phyloP scores from a whole-genome alignment of 2,329 filamentous ascomycete species.

The Penicillium hordei region DNA sequence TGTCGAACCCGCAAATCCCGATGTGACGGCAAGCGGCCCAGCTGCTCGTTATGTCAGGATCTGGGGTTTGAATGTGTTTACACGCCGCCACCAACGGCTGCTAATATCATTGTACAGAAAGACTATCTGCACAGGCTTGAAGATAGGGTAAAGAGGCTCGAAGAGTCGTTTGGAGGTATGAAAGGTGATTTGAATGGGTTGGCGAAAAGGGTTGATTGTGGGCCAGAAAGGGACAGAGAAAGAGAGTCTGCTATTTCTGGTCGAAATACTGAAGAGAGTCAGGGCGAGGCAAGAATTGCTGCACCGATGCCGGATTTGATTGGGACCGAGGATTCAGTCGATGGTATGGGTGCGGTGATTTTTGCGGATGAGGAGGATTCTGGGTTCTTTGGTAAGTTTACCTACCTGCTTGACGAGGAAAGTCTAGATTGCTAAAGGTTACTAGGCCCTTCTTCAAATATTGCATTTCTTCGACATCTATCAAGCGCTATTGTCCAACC shows the following conservation, averaged over 20 bases:
- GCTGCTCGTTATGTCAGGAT: conserved; percentile 44
- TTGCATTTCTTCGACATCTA: conserved; percentile 28
- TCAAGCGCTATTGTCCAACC: conserved; percentile 18
- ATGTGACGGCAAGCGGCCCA: conserved; percentile 47
- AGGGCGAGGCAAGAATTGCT: not conserved
- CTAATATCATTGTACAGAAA: conserved; percentile 44
- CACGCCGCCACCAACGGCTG: conserved; percentile 35
- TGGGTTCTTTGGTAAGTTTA: conserved; percentile 36
- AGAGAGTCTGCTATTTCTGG: not conserved
- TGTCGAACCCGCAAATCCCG: conserved; percentile 40
- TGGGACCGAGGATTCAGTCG: conserved; percentile 28
- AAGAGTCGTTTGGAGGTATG: conserved; percentile 14
- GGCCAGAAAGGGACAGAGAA: not conserved
- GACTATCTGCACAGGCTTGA: conserved; percentile 25
- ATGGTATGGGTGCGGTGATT: conserved; percentile 38
- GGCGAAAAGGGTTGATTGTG: not conserved
- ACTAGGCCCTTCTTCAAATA: conserved; percentile 28
- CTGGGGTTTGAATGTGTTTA: conserved; percentile 49
- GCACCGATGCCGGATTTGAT: not conserved
- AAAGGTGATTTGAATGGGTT: not conserved
- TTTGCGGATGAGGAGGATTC: conserved; percentile 41
- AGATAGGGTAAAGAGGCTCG: conserved; percentile 25
- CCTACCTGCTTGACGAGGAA: too few species aligned
- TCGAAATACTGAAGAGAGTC: not conserved
- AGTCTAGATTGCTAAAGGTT: not conserved